Percentiles rank a stretch among this genome's conserved stretches.
Conservation (phyloP, 129 eudicot species). For the Daucus carota region DH1_v3.0 NC_030381.2:41218001-41218500, state of each 20-base stretch:
- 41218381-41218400: conserved; percentile 35
- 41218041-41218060: conserved; percentile 50
- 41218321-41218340: conserved; percentile 42
- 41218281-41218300: conserved; percentile 29
- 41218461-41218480: conserved; percentile 62
- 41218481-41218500: conserved; percentile 40
- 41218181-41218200: conserved; percentile 57
- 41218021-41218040: conserved; percentile 55
- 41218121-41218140: neutral
- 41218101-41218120: neutral
- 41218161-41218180: conserved; percentile 25
- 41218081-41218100: neutral
- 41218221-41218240: conserved; percentile 53
- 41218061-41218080: conserved; percentile 44
- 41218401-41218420: conserved; percentile 28
- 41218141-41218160: neutral
- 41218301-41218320: conserved; percentile 42
- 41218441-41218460: conserved; percentile 38
- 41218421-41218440: conserved; percentile 34
- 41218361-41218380: conserved; percentile 28
- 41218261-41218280: conserved; percentile 34
- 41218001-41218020: conserved; percentile 50
- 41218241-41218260: conserved; percentile 58
- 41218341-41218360: conserved; percentile 50
- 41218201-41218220: conserved; percentile 59